Evolutionary conservation across 345 rosid genomes (phyloP).

Genomic region (Citrus medica): DNA sequence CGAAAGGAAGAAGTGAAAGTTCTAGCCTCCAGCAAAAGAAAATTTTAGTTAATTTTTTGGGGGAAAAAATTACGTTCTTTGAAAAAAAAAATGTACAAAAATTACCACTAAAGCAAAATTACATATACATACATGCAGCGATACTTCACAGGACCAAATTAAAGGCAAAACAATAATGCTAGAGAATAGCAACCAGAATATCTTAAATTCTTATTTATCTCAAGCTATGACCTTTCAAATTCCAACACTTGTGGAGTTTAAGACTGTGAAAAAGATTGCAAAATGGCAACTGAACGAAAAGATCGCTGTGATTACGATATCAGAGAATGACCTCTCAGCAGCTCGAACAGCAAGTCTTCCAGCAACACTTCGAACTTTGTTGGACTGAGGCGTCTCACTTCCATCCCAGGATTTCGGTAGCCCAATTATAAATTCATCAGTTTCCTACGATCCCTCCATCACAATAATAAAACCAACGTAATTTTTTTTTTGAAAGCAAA

Average conservation of each 20-base stretch:
- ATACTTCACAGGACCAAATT: no score
- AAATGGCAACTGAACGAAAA: neutral
- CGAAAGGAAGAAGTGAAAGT: neutral
- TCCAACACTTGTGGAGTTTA: neutral
- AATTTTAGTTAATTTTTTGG: no score
- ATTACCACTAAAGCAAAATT: neutral
- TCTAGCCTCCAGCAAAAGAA: neutral
- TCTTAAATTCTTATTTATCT: neutral
- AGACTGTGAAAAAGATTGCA: neutral
- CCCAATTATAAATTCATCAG: conserved; percentile 79
- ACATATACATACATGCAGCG: neutral
- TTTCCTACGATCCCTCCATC: conserved; percentile 45
- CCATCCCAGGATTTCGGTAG: conserved; percentile 81
- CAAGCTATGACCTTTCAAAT: neutral
- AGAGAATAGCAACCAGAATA: neutral
- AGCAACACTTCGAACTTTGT: conserved; percentile 76
- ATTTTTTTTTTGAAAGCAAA: neutral
- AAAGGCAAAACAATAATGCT: no score
- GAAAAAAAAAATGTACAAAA: neutral
- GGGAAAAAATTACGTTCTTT: no score
- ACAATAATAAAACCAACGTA: neutral
- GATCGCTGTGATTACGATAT: neutral
- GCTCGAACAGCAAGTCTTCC: conserved; percentile 79
- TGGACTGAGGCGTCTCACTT: conserved; percentile 76
- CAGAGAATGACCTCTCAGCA: conserved; percentile 57